Percentiles rank a stretch among this genome's conserved stretches.
phyloP scores from a whole-genome alignment of 2,329 filamentous ascomycete species.

The Trichoderma endophyticum region DNA sequence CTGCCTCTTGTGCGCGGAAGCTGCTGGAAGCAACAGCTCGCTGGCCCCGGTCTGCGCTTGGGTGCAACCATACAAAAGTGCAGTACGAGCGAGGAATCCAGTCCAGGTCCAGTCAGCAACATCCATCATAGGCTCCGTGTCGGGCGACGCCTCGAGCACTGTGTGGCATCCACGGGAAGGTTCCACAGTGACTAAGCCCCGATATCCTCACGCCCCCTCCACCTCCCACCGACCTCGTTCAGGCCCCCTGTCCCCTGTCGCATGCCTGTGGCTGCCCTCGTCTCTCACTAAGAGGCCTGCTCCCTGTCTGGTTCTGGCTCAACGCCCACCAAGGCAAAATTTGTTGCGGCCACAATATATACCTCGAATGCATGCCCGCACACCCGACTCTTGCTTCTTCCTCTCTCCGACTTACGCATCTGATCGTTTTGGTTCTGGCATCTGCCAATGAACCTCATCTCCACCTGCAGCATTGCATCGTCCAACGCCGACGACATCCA shows the following conservation, averaged over 20 bases:
- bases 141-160: constrained; percentile 20
- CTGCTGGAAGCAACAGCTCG: neutral
- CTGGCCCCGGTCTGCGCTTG: neutral
- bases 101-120: constrained; percentile 1
- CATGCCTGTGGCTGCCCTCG: constrained; percentile 28
- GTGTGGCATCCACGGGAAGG: constrained; percentile 23
- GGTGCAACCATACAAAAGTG: neutral
- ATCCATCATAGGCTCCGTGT: constrained; percentile 11
- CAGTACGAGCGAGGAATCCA: neutral
- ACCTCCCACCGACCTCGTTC: neutral
- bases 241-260: constrained; percentile 22
- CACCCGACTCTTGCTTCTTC: constrained; percentile 7
- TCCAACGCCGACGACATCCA: constrained; percentile 27
- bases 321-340: constrained; percentile 25
- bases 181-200: constrained; percentile 21
- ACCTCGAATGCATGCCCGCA: constrained; percentile 31
- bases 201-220: constrained; percentile 13
- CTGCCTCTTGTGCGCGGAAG: constrained; percentile 16
- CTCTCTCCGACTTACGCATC: constrained; percentile 25
- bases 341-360: constrained; percentile 33
- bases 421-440: constrained; percentile 40
- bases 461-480: constrained; percentile 20
- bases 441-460: constrained; percentile 35
- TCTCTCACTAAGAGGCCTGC: constrained; percentile 7
- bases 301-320: constrained; percentile 9